phyloP scores from a whole-genome alignment of 164 flowering plant genomes.

The Warburgia ugandensis region DNA sequence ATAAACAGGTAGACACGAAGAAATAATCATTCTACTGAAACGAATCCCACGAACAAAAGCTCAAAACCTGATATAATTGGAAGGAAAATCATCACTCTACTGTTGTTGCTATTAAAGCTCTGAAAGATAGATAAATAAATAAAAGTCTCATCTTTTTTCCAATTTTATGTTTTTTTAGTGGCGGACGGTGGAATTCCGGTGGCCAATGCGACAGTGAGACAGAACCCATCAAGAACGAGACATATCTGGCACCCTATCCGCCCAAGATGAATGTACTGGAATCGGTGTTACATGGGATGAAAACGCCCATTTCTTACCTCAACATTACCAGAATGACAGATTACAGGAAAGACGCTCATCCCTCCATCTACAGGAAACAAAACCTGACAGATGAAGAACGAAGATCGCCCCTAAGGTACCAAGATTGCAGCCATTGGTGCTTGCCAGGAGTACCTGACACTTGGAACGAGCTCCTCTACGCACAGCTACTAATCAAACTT shows the following conservation, averaged over 20 bases:
- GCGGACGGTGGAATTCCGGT: slow-evolving; percentile 18
- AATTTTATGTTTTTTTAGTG: too few species aligned
- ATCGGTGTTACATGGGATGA: slow-evolving; percentile 12
- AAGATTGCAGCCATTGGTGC: slow-evolving; percentile 99
- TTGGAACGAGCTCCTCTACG: slow-evolving; percentile 92
- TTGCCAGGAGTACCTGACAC: slow-evolving; percentile 96
- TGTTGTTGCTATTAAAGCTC: too few species aligned
- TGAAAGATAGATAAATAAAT: too few species aligned
- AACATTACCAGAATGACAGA: slow-evolving; percentile 21
- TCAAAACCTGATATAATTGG: too few species aligned
- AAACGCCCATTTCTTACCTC: slow-evolving; percentile 10
- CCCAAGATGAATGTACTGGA: slow-evolving; percentile 11
- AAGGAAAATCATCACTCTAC: too few species aligned
- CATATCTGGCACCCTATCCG: slow-evolving; percentile 1
- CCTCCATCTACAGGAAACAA: slow-evolving; percentile 72
- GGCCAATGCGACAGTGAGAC: slow-evolving; percentile 13
- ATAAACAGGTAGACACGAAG: too few species aligned
- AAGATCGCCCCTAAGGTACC: slow-evolving; percentile 44
- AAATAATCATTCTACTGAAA: too few species aligned
- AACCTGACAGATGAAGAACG: slow-evolving; percentile 41
- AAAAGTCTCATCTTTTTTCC: too few species aligned
- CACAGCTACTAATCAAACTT: slow-evolving; percentile 46
- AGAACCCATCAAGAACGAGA: slow-evolving; percentile 11
- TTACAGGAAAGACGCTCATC: slow-evolving; percentile 90
- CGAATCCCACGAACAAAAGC: too few species aligned